Evolutionary conservation across 371 early-diverging fungal genomes (phyloP).

Genomic region (Mortierella sp.): DNA sequence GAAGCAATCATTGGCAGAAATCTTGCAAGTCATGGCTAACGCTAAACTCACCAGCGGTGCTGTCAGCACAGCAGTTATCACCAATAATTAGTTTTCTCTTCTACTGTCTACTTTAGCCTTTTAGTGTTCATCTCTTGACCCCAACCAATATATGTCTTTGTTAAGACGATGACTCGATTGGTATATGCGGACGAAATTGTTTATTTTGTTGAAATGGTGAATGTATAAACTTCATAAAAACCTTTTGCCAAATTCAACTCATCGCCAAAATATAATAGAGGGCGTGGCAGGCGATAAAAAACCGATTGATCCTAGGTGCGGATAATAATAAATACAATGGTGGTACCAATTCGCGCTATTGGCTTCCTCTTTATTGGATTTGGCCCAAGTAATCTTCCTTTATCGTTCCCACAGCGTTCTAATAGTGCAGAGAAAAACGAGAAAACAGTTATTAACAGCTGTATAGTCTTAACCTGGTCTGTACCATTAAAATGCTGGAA

Average conservation of each 20-base stretch:
- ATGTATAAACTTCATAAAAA: not conserved
- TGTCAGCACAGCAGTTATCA: constrained; percentile 51
- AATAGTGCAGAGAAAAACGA: not conserved
- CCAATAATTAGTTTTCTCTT: constrained; percentile 27
- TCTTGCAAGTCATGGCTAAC: constrained; percentile 85
- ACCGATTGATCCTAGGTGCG: no score
- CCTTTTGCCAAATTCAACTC: no score
- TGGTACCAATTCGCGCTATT: not conserved
- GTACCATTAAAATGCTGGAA: not conserved
- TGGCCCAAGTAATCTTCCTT: constrained; percentile 95
- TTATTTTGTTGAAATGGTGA: not conserved
- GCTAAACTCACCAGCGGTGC: constrained; percentile 74
- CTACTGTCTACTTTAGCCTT: no score
- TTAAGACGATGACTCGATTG: no score
- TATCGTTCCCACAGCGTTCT: constrained; percentile 95
- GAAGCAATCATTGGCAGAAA: constrained; percentile 83
- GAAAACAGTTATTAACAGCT: constrained; percentile 7
- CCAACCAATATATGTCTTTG: no score
- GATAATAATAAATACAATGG: constrained; percentile 8
- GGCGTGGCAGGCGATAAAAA: no score
- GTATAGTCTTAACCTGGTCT: not conserved
- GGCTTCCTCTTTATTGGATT: constrained; percentile 34
- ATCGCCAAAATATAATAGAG: not conserved
- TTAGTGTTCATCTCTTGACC: no score
- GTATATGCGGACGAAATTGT: not conserved